These are phyloP conservation scores for Cephalotrichum gorgonifer DNA, from an alignment of 2,329 filamentous ascomycete genomes.

Conservation along the genomic window DNA sequence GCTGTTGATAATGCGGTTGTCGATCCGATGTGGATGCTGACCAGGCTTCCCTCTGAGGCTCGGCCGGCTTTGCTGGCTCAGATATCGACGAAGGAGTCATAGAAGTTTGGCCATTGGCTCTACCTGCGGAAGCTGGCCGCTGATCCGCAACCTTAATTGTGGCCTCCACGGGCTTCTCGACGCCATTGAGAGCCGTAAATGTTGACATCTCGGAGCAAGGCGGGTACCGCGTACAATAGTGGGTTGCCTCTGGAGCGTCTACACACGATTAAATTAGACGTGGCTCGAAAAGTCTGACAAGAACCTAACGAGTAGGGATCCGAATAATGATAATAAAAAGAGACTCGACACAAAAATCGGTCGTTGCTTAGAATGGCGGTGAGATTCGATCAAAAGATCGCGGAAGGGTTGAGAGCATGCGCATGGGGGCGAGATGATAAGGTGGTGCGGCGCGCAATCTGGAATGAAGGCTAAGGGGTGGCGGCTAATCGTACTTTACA, in stretches of 20 bases:
- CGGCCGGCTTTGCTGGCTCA: slow-evolving; percentile 13
- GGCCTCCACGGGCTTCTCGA: slow-evolving; percentile 29
- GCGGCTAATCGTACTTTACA: no score
- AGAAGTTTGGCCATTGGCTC: neutral
- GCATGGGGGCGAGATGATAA: no score
- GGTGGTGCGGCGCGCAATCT: no score
- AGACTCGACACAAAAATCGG: no score
- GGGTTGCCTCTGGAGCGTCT: neutral
- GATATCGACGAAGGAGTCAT: slow-evolving; percentile 7
- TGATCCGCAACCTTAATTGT: slow-evolving; percentile 11
- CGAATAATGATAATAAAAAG: no score
- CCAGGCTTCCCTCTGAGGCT: slow-evolving; percentile 26
- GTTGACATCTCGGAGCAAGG: slow-evolving; percentile 28
- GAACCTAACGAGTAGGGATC: no score
- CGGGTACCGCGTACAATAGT: neutral
- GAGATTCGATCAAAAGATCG: no score
- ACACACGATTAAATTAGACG: no score
- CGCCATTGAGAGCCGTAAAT: slow-evolving; percentile 42
- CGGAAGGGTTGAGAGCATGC: no score
- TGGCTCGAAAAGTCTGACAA: no score
- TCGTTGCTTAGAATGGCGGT: no score
- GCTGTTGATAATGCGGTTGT: slow-evolving; percentile 25
- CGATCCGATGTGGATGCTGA: slow-evolving; percentile 28
- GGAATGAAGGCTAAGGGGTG: no score
- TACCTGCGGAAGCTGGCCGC: slow-evolving; percentile 2